These are phyloP conservation scores for Castanospermum australe DNA, from an alignment of 306 rosid genomes.

Conservation along the genomic window DNA sequence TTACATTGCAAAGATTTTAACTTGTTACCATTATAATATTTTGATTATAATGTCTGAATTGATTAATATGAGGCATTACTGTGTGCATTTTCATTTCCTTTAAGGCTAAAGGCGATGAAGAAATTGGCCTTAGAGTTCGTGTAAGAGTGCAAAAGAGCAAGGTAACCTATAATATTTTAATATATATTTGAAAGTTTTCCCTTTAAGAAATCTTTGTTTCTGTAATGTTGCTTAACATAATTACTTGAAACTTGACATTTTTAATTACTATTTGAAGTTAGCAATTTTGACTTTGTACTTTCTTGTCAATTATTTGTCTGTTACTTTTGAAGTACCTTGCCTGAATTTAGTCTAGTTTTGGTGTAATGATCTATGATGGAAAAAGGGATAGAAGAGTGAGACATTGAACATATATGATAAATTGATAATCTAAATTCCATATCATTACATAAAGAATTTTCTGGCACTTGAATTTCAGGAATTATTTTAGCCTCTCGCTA, in stretches of 20 bases:
- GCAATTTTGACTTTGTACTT: background rate
- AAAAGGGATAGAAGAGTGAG: background rate
- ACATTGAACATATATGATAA: background rate
- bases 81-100: slow-evolving; percentile 27
- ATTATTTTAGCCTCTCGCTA: background rate
- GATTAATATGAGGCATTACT: slow-evolving; percentile 14
- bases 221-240: slow-evolving; percentile 2
- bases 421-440: background rate
- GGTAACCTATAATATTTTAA: slow-evolving; percentile 48
- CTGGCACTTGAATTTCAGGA: background rate
- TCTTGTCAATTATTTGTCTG: background rate
- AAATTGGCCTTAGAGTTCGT: slow-evolving; percentile 87
- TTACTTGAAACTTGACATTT: slow-evolving; percentile 13
- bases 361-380: background rate
- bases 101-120: slow-evolving; percentile 97
- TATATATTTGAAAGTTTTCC: slow-evolving; percentile 5
- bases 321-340: background rate
- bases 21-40: slow-evolving; percentile 1
- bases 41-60: slow-evolving; percentile 1
- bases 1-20: background rate
- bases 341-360: background rate
- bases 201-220: background rate
- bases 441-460: background rate
- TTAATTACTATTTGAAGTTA: background rate
- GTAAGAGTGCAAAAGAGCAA: slow-evolving; percentile 97